These are phyloP conservation scores for Bipolaris bicolor DNA, from an alignment of 2,329 filamentous ascomycete genomes.

Conservation along the genomic window DNA sequence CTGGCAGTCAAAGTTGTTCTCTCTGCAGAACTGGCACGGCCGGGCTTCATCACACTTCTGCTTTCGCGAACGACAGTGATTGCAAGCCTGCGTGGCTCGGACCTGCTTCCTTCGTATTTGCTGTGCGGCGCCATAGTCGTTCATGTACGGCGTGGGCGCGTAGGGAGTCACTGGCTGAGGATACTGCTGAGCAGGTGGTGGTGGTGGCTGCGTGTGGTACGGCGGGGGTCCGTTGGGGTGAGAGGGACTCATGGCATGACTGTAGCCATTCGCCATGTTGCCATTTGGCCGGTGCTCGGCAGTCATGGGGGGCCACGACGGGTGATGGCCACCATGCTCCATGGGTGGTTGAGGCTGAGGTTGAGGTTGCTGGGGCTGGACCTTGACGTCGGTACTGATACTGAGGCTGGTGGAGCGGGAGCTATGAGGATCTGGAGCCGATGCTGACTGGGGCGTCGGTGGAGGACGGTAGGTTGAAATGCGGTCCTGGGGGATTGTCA, in stretches of 20 bases:
- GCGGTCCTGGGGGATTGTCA: constrained; percentile 44
- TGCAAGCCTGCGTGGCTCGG: constrained; percentile 69
- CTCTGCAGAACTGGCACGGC: constrained; percentile 70
- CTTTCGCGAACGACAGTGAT: constrained; percentile 50
- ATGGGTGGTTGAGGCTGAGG: constrained; percentile 38
- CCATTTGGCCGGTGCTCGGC: constrained; percentile 45
- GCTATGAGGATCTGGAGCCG: constrained; percentile 29
- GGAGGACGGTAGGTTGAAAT: constrained; percentile 42
- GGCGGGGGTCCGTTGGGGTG: constrained; percentile 38
- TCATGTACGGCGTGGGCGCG: constrained; percentile 38
- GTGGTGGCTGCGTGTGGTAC: constrained; percentile 39
- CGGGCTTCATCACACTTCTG: constrained; percentile 52
- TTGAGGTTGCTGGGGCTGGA: constrained; percentile 39
- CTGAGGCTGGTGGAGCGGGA: constrained; percentile 36
- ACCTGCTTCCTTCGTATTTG: constrained; percentile 46
- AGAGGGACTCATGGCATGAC: constrained; percentile 38
- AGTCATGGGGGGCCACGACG: constrained; percentile 41
- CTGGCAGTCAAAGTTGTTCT: constrained; percentile 82
- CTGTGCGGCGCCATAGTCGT: constrained; percentile 33
- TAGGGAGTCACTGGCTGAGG: constrained; percentile 35
- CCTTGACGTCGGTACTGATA: constrained; percentile 36
- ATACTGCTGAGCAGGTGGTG: constrained; percentile 40
- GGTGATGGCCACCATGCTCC: constrained; percentile 46
- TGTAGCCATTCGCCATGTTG: constrained; percentile 43
- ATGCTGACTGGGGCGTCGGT: constrained; percentile 38